Evolutionary conservation across 2,329 filamentous ascomycete species (phyloP), one percentile per base, ranked within the genome.

Genomic region (Berkeleyomyces basicola): DNA sequence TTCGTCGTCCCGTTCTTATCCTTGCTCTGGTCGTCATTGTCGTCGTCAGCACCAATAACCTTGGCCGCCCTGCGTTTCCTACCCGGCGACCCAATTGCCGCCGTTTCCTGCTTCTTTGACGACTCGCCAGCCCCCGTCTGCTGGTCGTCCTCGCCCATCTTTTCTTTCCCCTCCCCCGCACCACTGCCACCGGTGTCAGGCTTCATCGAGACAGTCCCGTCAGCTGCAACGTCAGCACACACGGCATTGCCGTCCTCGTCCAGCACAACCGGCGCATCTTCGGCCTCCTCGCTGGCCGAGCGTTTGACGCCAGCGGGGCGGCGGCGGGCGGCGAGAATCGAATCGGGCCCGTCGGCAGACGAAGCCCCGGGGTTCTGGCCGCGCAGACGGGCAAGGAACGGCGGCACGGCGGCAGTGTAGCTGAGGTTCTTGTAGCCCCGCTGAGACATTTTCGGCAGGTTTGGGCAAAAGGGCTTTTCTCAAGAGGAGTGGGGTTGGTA

Each of bases 181-280:
- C 23, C 23, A 23, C 23, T 23, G 11, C 10, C 11, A 23, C n/a
- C 31, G 23, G 53, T 53, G 5, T 40, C n/a, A 4, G 31, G 14
- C 14, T 63, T 42, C 37, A 59, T 16, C 46, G 23, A 47, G n/a
- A 77, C 72, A 3, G 66, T 69, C 6, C 77, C 78, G 65, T 79
- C 76, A 53, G 71, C 70, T 61, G 72, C 74, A 3, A 79, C 70
- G 16, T 79, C 66, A 68, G 82, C 67, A 74, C 72, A 57, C 39
- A 85, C 79, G 39, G 85, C 79, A 62, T 88, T 86, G 59, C 83
- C 86, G 3, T 80, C 77, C 70, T 90, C 87, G 67, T 92, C 82
- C 3, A 93, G 82, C 60, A 89, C 83, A 0, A 89, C 78, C 0
- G 88, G 88, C 59, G 79, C 85, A 71, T 92, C 88, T 67, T 92